Evolutionary conservation across 371 early-diverging fungal genomes (phyloP), one percentile per base, ranked within the genome.

Genomic region (Mucor circinelloides): DNA sequence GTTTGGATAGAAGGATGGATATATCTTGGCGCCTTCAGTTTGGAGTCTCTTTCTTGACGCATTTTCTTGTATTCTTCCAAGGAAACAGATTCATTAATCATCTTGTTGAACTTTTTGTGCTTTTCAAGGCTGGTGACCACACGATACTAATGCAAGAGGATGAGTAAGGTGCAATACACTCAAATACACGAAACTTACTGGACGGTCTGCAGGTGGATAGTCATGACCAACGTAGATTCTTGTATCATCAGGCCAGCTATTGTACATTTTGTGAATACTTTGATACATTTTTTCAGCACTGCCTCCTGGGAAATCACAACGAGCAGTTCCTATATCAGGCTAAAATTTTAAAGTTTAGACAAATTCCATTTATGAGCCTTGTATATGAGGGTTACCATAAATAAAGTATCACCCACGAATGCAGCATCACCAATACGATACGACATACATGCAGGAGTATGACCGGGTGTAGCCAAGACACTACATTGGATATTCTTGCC

Each of bases 281-380:
- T 75, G 15, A 63, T 77, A 82, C 79, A 82, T 68, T 25, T 67
- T 25, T 40, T 75, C 62, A 4, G 79, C 77, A 63, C 83, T 82
- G 48, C 83, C 83, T 15, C 83, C 83, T 23, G 83, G 83, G 66
- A 82, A 82, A 64, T 82, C 83, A 55, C 83, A 82, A 46, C 83
- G 70, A 13, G 83, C 83, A 9, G 83, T 82, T 48, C 83, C 83
- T 52, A 82, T 66, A 66, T 82, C 83, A 44, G 83, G 83, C 82
- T 82, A 72, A 46, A 50, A 3, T 25, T 23, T 52, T 52, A 52
- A 52, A 27, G 52, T 52, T 52, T 52, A 52, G 52, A 52, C 27
- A 52, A 52, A 52, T 52, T 52, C 27, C 52, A 52, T 27, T 2
- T 21, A 15, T 21, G 10, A 21, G 25, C 25, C 23, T 19, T 46